These are phyloP conservation scores for Aspergillus sergii DNA, from an alignment of 2,329 filamentous ascomycete species.

Conservation along the genomic window DNA sequence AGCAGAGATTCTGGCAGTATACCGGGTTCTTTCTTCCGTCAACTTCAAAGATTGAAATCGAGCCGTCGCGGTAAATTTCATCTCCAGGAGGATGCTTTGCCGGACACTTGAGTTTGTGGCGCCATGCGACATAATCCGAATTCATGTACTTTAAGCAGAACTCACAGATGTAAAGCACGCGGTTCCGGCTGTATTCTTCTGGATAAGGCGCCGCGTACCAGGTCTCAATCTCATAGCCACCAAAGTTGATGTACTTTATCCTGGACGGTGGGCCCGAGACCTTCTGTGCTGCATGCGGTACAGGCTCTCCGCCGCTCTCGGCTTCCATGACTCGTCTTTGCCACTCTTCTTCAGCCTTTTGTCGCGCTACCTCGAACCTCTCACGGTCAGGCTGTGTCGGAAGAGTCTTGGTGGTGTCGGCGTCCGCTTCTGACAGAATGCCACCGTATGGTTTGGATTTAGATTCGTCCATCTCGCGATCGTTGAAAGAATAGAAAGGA, in stretches of 20 bases:
- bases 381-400: conserved; percentile 79
- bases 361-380: conserved; percentile 85
- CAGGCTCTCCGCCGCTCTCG: conserved; percentile 66
- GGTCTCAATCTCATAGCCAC: conserved; percentile 95
- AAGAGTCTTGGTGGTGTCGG: conserved; percentile 86
- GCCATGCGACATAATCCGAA: conserved; percentile 96
- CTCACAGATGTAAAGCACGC: conserved; percentile 97
- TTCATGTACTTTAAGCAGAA: conserved; percentile 99
- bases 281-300: conserved; percentile 70
- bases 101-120: conserved; percentile 94
- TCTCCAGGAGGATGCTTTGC: conserved; percentile 96
- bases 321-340: conserved; percentile 65
- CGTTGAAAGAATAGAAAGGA: conserved; percentile 84
- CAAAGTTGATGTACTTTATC: conserved; percentile 98
- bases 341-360: conserved; percentile 91
- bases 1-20: conserved; percentile 94
- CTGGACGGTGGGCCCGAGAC: conserved; percentile 85
- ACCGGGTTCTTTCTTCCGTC: conserved; percentile 91
- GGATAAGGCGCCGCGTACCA: conserved; percentile 99
- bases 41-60: conserved; percentile 95
- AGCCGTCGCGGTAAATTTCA: conserved; percentile 94
- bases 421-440: conserved; percentile 84
- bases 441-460: conserved; percentile 96
- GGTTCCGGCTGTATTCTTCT: conserved; percentile 95
- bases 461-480: conserved; percentile 83